Conservation (phyloP, 176 grass and related monocot species). For the Areca catechu region DNA sequence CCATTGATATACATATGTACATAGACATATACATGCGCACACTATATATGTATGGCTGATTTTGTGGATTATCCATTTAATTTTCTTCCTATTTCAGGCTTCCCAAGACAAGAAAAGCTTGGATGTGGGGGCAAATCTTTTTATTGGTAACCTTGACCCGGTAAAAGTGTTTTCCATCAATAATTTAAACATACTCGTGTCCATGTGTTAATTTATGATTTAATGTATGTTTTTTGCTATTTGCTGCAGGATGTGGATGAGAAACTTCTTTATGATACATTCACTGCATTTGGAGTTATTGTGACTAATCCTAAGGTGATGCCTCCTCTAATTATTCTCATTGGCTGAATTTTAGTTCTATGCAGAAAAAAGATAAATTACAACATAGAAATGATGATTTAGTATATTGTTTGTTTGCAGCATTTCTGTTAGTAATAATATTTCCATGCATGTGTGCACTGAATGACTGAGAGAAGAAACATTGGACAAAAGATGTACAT, state of each 20-base stretch:
- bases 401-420: no score
- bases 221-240: conserved; percentile 1
- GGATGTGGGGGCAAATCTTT: conserved; percentile 98
- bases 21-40: no score
- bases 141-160: conserved; percentile 94
- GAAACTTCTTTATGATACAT: conserved; percentile 97
- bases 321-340: no score
- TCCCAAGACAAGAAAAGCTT: conserved; percentile 99
- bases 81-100: conserved; percentile 49
- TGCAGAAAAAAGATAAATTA: no score
- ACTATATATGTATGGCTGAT: no score
- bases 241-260: conserved; percentile 84
- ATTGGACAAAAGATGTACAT: no score
- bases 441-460: no score
- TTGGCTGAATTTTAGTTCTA: no score
- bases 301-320: conserved; percentile 98
- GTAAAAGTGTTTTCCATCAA: conserved; percentile 33
- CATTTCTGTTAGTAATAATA: no score
- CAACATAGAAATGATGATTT: no score
- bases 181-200: conserved; percentile 8
- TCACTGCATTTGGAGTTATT: conserved; percentile 97
- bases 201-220: conserved; percentile 8
- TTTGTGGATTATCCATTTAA: not conserved
- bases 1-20: no score
- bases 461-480: no score